A percentile compares a stretch with the other conserved stretches of the same genome.
These are phyloP conservation scores for Russula emetica DNA, from an alignment of 768 basidiomycete genomes.

Conservation along the genomic window DNA sequence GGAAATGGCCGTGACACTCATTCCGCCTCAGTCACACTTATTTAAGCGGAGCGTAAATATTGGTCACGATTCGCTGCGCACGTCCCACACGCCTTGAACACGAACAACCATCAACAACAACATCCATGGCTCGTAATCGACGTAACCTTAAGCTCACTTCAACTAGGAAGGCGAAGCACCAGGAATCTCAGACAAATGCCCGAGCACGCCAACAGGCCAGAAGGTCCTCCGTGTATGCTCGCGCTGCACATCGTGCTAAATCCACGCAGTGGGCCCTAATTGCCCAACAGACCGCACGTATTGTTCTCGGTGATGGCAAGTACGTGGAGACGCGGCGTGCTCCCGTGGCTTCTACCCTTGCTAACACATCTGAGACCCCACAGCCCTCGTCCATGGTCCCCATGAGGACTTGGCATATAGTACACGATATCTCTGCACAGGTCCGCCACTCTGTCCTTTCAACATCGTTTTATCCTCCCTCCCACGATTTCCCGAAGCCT, in stretches of 20 bases:
- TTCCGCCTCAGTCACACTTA: neutral
- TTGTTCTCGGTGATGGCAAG: constrained; percentile 27
- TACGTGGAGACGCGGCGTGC: constrained; percentile 27
- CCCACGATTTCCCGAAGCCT: constrained; percentile 5
- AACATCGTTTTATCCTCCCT: constrained; percentile 18
- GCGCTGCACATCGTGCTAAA: constrained; percentile 25
- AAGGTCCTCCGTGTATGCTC: constrained; percentile 14
- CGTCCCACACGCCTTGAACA: neutral
- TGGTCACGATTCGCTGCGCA: neutral
- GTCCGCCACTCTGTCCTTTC: constrained; percentile 14
- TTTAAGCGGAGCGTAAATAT: constrained; percentile 23
- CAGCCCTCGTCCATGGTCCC: constrained; percentile 14
- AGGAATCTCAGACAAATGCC: neutral
- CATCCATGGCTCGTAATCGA: constrained; percentile 13
- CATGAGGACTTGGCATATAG: constrained; percentile 26
- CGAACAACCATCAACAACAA: constrained; percentile 5
- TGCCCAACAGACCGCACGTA: constrained; percentile 24
- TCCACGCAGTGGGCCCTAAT: constrained; percentile 23
- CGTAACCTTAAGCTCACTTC: constrained; percentile 4
- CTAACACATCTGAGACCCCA: constrained; percentile 20
- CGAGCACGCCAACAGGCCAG: constrained; percentile 1
- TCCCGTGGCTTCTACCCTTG: constrained; percentile 23
- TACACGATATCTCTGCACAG: constrained; percentile 25
- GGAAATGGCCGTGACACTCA: neutral
- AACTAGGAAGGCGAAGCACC: constrained; percentile 4